These are phyloP conservation scores for Aspergillus sp. DNA, from an alignment of 2,329 filamentous ascomycete species.

Conservation along the genomic window DNA sequence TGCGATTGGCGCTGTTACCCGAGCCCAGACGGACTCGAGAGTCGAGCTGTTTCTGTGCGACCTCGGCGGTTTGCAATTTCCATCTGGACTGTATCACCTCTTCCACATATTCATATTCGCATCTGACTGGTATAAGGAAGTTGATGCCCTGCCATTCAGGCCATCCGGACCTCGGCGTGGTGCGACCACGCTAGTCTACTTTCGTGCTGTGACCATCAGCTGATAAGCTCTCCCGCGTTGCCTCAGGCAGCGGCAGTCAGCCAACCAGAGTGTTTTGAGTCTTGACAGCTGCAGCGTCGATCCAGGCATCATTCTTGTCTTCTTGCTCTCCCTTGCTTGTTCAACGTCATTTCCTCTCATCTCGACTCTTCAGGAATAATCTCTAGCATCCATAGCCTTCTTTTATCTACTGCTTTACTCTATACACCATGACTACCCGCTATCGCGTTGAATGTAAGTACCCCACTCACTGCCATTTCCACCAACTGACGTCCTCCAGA, in stretches of 20 bases:
- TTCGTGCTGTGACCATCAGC: background rate
- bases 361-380: no score
- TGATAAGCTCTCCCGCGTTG: background rate
- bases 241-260: background rate
- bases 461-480: background rate
- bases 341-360: background rate
- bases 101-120: no score
- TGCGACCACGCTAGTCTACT: background rate
- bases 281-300: background rate
- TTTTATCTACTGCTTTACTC: no score
- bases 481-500: slow-evolving; percentile 45
- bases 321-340: background rate
- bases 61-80: no score
- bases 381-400: background rate
- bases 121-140: no score
- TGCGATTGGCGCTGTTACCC: no score
- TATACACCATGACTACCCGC: slow-evolving; percentile 45
- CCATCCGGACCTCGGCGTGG: no score
- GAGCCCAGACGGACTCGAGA: no score
- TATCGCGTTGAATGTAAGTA: slow-evolving; percentile 69
- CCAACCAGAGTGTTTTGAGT: background rate
- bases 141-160: no score
- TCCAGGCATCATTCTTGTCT: background rate
- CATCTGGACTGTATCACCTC: no score
- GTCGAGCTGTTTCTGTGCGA: no score